Base-by-base conservation (phyloP, 495 filamentous ascomycete genomes). In the Cetradonia linearis region DNA sequence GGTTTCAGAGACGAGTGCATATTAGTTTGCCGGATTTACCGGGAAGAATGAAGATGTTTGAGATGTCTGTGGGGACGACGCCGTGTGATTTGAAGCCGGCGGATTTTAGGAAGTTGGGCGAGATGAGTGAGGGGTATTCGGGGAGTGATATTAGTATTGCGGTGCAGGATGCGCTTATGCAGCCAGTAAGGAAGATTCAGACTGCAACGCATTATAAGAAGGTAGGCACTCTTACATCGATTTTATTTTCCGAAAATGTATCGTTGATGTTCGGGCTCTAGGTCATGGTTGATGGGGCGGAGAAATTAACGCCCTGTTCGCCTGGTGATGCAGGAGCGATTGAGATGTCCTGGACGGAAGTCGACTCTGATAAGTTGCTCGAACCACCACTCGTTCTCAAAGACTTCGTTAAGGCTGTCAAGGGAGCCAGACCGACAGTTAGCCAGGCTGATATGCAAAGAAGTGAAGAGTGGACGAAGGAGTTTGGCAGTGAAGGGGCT, bases 121-220 rank as follows among this genome's bases (percentile, higher is more conserved):
- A 87, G 63, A 74, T 91, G 68, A 87, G 88, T 38, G 93, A 96
- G 62, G 91, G 91, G 10, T 99, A 96, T 69, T 95, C 91, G 0
- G 93, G 93, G 13, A 91, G 86, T 59, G 93, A 99, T 82, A 95
- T 99, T 69, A 86, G 81, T 68, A 97, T 97, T 68, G 91, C 88
- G 6, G 93, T 97, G 28, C 93, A 99, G 70, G 91, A 96, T 74
- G 93, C 93, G 13, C 76, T 97, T 23, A 99, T 99, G 93, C 90
- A 97, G 68, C 94, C 93, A 1, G 88, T 99, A 58, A 79, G 93
- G 58, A 94, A 95, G 75, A 97, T 99, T 63, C 92, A 97, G 74
- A 95, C 89, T 52, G 93, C 93, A 33, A 99, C 93, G 60, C 93
- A 99, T 75, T 99, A 97, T 74, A 97, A 96, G 71, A 86, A 87